Evolutionary conservation across 495 filamentous ascomycete genomes (phyloP).

Genomic region (Cercophora scortea): DNA sequence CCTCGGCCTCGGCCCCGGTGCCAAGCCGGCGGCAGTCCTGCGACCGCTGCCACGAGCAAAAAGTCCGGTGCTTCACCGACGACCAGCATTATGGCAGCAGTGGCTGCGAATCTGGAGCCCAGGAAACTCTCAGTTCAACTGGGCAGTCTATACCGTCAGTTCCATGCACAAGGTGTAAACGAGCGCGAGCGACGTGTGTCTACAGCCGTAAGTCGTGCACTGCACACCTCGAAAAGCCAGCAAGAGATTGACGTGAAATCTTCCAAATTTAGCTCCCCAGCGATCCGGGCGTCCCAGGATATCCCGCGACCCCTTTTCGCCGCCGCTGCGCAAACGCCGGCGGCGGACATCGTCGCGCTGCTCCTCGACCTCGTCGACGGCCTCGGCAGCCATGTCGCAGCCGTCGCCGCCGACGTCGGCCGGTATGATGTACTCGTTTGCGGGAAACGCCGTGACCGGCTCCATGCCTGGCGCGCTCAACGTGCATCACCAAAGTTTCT

Average conservation of each 20-base stretch:
- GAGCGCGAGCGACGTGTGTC: conserved; percentile 13
- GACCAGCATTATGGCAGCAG: conserved; percentile 1
- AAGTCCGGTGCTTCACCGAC: conserved; percentile 16
- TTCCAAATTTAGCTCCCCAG: conserved; percentile 6
- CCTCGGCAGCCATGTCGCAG: conserved; percentile 1
- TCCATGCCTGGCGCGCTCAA: too few relatives aligned
- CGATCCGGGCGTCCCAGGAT: conserved; percentile 16
- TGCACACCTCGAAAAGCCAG: too few relatives aligned
- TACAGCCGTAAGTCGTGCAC: conserved; percentile 10
- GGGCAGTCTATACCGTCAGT: conserved; percentile 7
- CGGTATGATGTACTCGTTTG: not conserved
- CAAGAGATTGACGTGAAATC: not conserved
- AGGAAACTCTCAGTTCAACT: not conserved
- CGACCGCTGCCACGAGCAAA: conserved; percentile 18
- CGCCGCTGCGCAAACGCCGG: conserved; percentile 4
- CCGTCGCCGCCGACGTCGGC: not conserved
- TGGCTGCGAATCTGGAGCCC: conserved; percentile 2
- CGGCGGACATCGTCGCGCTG: not conserved
- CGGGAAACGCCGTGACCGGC: too few relatives aligned
- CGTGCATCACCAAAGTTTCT: too few relatives aligned
- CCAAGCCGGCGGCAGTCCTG: conserved; percentile 16
- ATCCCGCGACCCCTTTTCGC: conserved; percentile 1
- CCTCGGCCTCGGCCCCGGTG: conserved; percentile 8
- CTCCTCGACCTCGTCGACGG: not conserved
- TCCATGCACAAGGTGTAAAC: conserved; percentile 12